Percentiles rank a stretch among this genome's conserved stretches.
These are phyloP conservation scores for Scutellaria minor DNA, from an alignment of 257 asterid species.

Conservation along the genomic window DNA sequence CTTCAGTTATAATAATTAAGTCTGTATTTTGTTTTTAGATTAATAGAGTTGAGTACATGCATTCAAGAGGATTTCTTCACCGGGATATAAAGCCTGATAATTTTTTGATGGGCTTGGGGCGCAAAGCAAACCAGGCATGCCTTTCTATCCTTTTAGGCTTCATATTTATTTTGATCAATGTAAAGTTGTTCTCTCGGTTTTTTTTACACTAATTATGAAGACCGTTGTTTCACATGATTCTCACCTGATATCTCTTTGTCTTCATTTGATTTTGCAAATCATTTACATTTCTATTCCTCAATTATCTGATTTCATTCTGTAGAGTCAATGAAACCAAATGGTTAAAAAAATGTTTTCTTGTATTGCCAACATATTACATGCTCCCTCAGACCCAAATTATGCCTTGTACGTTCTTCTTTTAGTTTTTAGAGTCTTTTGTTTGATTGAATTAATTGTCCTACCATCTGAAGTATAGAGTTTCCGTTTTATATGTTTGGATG, in stretches of 20 bases:
- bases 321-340: background rate
- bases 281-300: background rate
- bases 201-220: background rate
- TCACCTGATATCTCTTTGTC: background rate
- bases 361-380: background rate
- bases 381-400: background rate
- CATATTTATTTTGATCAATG: conserved; percentile 27
- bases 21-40: conserved; percentile 50
- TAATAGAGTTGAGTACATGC: conserved; percentile 95
- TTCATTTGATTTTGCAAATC: background rate
- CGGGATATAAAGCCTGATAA: conserved; percentile 97
- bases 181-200: background rate
- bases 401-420: background rate
- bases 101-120: conserved; percentile 94
- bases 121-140: conserved; percentile 94
- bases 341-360: background rate
- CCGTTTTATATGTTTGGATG: background rate
- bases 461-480: background rate
- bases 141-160: conserved; percentile 32
- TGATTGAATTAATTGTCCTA: conserved; percentile 2
- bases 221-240: background rate
- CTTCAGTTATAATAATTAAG: conserved; percentile 20
- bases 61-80: conserved; percentile 96
- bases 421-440: background rate
- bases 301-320: conserved; percentile 1